Evolutionary conservation across 2,329 filamentous ascomycete species (phyloP), one percentile per base, ranked within the genome.

Genomic region (Alternaria ventricosa): DNA sequence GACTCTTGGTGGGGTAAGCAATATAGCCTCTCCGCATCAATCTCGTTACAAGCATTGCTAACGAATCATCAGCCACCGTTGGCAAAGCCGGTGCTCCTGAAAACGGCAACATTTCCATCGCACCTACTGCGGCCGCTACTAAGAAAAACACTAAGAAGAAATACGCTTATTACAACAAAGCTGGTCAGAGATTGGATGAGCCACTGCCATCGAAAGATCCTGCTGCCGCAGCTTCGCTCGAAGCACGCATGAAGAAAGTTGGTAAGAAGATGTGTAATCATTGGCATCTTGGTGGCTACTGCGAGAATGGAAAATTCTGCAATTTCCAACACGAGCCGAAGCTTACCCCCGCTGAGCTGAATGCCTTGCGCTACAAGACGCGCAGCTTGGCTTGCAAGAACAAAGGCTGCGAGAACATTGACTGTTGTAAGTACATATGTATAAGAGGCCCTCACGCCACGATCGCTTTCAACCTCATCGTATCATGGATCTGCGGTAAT

Each of bases 321-420:
- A 73, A 76, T 36, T 84, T 83, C 63, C 70, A 77, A 55, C 83
- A 84, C 63, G 80, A 80, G 41, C 78, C 80, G 36, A 78, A 75
- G 22, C 70, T 84, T 20, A 73, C 68, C 1, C 65, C 72, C 3
- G 78, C 71, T 5, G 82, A 83, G 61, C 63, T 76, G 46, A 75
- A 79, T 18, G 81, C 82, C 6, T 68, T 84, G 33, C 78, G 76
- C 47, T 80, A 82, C 59, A 82, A 82, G 61, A 79, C 82, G 3
- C 73, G 82, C n/a, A 78, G 73, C 10, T 69, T 80, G 10, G 70
- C 72, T 6, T 84, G 83, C 63, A 75, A 78, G 27, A 70, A 78
- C 15, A 67, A 72, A n/a, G 69, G 70, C 15, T 84, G 82, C 60
- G 71, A 80, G 28, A 79, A 82, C 44, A 67, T 81, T 43, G 75